These are phyloP conservation scores for Plectosphaerella sp. DNA, from an alignment of 2,329 filamentous ascomycete genomes.

Conservation along the genomic window DNA sequence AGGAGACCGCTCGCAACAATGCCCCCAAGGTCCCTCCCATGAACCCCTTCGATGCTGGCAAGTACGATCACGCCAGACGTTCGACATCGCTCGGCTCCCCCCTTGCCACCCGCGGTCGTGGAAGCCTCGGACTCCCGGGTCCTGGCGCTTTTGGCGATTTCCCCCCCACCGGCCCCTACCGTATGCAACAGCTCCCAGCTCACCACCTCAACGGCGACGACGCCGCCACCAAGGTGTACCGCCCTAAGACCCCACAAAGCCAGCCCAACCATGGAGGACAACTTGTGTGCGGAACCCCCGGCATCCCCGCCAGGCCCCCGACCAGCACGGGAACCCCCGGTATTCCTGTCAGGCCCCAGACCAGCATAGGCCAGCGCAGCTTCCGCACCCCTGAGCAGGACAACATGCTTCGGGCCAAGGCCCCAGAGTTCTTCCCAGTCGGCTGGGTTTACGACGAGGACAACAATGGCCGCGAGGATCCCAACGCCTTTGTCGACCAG, in stretches of 20 bases:
- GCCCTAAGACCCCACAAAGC: too few relatives aligned
- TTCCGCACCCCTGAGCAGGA: not conserved
- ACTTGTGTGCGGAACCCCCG: too few relatives aligned
- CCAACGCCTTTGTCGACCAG: constrained; percentile 4
- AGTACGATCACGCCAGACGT: not conserved
- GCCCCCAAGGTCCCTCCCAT: not conserved
- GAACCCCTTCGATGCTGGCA: not conserved
- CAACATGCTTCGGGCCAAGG: constrained; percentile 22
- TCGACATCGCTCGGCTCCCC: not conserved
- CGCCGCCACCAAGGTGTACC: too few relatives aligned
- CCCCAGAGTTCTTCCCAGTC: constrained; percentile 25
- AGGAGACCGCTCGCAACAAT: not conserved
- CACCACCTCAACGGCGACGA: too few relatives aligned
- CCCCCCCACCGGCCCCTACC: too few relatives aligned
- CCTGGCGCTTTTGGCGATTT: too few relatives aligned
- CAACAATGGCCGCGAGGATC: not conserved
- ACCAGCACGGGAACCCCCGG: not conserved
- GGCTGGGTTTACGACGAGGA: constrained; percentile 13
- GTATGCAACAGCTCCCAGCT: too few relatives aligned
- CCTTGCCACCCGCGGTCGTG: not conserved
- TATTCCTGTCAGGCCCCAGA: constrained; percentile 1
- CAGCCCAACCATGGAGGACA: too few relatives aligned
- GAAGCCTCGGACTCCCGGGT: too few relatives aligned
- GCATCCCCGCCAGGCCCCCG: not conserved
- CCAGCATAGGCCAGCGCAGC: constrained; percentile 7